phyloP scores from a whole-genome alignment of 106 monocot species.

The Platanthera zijinensis region DNA sequence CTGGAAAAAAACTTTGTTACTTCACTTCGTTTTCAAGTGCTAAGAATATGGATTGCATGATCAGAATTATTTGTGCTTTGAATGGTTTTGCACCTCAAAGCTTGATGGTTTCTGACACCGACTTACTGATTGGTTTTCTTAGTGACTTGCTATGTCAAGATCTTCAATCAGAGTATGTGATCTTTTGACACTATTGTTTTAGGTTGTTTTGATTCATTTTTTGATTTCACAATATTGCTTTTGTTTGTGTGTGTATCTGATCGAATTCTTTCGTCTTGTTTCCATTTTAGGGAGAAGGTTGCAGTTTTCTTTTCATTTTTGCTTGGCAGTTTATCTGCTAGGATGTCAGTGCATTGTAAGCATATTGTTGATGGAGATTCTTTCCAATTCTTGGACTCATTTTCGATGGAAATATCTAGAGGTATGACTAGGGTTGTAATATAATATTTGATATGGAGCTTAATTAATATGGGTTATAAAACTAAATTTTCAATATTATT shows the following conservation, averaged over 20 bases:
- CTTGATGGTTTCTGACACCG: conserved; percentile 4
- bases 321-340: conserved; percentile 21
- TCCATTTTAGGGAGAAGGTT: conserved; percentile 52
- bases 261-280: neutral
- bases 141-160: conserved; percentile 23
- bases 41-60: conserved; percentile 32
- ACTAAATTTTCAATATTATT: neutral
- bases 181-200: neutral
- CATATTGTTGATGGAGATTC: conserved; percentile 10
- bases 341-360: conserved; percentile 13
- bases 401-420: conserved; percentile 29
- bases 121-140: conserved; percentile 21
- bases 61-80: conserved; percentile 31
- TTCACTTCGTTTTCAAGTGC: conserved; percentile 34
- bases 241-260: neutral
- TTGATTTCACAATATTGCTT: neutral
- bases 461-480: neutral
- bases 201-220: neutral
- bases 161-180: conserved; percentile 61
- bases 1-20: conserved; percentile 2
- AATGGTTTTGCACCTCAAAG: conserved; percentile 16
- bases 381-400: conserved; percentile 12
- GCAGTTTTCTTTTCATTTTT: conserved; percentile 52
- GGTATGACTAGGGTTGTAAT: conserved; percentile 18
- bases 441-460: neutral